Percentiles rank a stretch among this genome's conserved stretches.
phyloP scores from a whole-genome alignment of 2,329 filamentous ascomycete genomes.

The Alternaria gaisen region DNA sequence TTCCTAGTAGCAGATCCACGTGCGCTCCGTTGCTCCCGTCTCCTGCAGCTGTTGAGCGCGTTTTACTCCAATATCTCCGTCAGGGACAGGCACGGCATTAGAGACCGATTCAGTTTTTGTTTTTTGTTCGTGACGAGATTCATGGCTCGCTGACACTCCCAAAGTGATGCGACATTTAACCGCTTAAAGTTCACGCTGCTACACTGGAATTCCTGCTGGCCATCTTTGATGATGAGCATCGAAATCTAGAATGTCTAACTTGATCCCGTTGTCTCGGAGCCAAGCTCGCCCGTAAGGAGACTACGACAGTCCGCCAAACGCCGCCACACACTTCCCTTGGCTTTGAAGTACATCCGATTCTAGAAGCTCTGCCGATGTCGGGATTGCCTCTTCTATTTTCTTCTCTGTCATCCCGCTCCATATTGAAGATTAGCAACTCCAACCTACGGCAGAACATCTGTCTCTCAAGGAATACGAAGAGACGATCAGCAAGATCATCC shows the following conservation, averaged over 20 bases:
- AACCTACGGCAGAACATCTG: not conserved
- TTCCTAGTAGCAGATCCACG: not conserved
- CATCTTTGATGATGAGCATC: not conserved
- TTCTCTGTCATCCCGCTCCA: not conserved
- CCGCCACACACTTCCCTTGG: not conserved
- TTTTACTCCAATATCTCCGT: conserved; percentile 3
- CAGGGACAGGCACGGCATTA: not conserved
- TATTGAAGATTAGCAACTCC: not conserved
- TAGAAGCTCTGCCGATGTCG: not conserved
- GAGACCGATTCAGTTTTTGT: not conserved
- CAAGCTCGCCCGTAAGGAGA: not conserved
- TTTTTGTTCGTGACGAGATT: not conserved
- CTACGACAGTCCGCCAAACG: not conserved
- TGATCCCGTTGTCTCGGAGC: not conserved
- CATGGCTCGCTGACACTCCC: not conserved
- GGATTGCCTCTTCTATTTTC: not conserved
- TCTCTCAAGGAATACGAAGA: not conserved
- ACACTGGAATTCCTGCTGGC: not conserved
- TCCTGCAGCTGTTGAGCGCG: not conserved
- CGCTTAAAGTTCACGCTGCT: not conserved
- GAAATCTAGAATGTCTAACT: not conserved
- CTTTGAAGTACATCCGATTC: not conserved
- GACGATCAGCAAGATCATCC: not conserved
- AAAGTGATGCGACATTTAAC: not conserved
- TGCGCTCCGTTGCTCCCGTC: conserved; percentile 3